phyloP scores from a whole-genome alignment of 768 basidiomycete genomes.

The Macrolepiota albuminosa region DNA sequence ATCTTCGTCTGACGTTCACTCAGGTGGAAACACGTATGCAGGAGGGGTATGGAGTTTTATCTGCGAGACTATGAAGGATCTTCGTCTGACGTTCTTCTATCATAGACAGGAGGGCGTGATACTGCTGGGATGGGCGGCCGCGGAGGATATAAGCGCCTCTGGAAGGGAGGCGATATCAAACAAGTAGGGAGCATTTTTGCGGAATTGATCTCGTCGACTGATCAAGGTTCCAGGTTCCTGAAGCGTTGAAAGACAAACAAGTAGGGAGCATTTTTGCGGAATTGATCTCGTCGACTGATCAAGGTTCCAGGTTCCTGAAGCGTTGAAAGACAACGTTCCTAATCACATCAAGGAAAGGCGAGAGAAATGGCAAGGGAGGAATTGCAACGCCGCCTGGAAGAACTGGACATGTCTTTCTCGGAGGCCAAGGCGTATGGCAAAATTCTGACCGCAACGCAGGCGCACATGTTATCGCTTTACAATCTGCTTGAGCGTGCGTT shows the following conservation, averaged over 20 bases:
- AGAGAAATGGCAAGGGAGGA: slow-evolving; percentile 65
- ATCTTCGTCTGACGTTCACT: slow-evolving; percentile 21
- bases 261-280: slow-evolving; percentile 19
- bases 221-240: slow-evolving; percentile 34
- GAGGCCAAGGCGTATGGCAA: slow-evolving; percentile 55
- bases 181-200: slow-evolving; percentile 32
- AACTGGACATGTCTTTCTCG: slow-evolving; percentile 52
- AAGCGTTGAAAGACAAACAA: slow-evolving; percentile 56
- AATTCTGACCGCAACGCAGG: slow-evolving; percentile 49
- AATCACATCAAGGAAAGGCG: slow-evolving; percentile 59
- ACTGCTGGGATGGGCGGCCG: slow-evolving; percentile 63
- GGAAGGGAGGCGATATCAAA: slow-evolving; percentile 59
- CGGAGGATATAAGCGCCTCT: slow-evolving; percentile 64
- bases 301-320: slow-evolving; percentile 38
- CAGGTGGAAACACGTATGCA: slow-evolving; percentile 60
- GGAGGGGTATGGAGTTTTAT: slow-evolving; percentile 44
- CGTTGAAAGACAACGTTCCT: slow-evolving; percentile 53
- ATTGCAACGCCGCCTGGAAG: slow-evolving; percentile 53
- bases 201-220: neutral
- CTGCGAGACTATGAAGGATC: neutral
- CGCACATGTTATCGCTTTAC: slow-evolving; percentile 54
- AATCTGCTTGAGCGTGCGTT: slow-evolving; percentile 61
- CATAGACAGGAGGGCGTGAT: slow-evolving; percentile 58
- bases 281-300: neutral
- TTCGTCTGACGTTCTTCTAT: neutral